These are phyloP conservation scores for Butyriboletus loyo DNA, from an alignment of 768 basidiomycete genomes.

Conservation along the genomic window DNA sequence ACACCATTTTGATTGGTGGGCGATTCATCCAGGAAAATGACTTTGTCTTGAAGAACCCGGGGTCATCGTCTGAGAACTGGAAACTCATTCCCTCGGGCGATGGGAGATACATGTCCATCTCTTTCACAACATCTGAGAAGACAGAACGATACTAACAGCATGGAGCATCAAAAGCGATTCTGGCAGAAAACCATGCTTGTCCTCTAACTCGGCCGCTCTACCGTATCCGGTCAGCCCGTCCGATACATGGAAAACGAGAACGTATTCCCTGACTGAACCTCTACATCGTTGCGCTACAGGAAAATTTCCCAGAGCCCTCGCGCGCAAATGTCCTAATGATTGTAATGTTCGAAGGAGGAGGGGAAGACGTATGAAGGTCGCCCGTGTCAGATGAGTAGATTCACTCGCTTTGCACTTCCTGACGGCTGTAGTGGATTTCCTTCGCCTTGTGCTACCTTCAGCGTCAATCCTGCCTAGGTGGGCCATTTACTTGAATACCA, in stretches of 20 bases:
- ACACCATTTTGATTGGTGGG: not conserved
- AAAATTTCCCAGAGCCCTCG: too few relatives aligned
- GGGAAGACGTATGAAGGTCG: rapidly evolving
- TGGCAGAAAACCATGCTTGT: not conserved
- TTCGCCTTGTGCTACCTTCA: not conserved
- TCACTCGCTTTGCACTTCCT: not conserved
- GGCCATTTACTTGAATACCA: not conserved
- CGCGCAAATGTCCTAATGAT: not conserved
- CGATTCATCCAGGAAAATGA: not conserved
- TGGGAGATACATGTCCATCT: not conserved
- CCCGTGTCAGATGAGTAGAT: not conserved
- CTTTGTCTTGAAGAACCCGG: not conserved
- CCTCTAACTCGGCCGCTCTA: not conserved
- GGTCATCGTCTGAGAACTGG: not conserved
- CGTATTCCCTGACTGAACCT: not conserved
- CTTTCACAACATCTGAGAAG: not conserved
- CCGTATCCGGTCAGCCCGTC: not conserved
- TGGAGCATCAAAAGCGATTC: not conserved
- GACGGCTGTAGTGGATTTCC: conserved; percentile 5
- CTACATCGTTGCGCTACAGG: not conserved
- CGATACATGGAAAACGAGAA: not conserved
- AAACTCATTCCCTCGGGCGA: not conserved
- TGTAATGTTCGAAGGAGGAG: not conserved
- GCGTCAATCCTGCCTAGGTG: too few relatives aligned
- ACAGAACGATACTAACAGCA: not conserved